phyloP scores from a whole-genome alignment of 192 early-diverging fungal genomes.

The Entrophospora sp. region DNA sequence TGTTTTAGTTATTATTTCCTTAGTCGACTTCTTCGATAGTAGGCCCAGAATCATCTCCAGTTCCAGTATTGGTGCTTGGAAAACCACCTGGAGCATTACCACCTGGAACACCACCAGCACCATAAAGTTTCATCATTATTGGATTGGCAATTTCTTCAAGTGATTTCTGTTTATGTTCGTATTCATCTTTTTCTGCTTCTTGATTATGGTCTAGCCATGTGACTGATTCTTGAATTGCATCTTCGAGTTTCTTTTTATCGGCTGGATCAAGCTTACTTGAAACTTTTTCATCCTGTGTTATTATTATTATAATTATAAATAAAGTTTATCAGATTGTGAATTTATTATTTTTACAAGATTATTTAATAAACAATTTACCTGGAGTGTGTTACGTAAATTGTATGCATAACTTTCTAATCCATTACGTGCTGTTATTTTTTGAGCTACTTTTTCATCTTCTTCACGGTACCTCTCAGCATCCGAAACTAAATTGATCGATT shows the following conservation, averaged over 20 bases:
- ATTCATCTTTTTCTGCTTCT: conserved; percentile 98
- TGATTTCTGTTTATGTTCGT: too few species aligned
- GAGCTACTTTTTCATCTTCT: conserved; percentile 91
- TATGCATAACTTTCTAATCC: too few species aligned
- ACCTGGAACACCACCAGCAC: conserved; percentile 65
- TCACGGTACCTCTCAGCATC: conserved; percentile 61
- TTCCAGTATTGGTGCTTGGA: conserved; percentile 63
- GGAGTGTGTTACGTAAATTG: too few species aligned
- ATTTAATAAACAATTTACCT: conserved; percentile 80
- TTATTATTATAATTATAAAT: too few species aligned
- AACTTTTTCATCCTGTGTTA: conserved; percentile 65
- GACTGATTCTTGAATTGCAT: conserved; percentile 83
- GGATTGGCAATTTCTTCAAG: too few species aligned
- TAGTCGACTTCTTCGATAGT: conserved; percentile 72
- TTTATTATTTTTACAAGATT: conserved; percentile 93
- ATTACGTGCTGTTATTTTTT: too few species aligned
- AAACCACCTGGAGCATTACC: too few species aligned
- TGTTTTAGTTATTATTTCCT: too few species aligned
- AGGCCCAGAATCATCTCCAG: conserved; percentile 37
- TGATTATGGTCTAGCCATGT: conserved; percentile 89
- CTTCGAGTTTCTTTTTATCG: conserved; percentile 83
- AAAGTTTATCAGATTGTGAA: conserved; percentile 95
- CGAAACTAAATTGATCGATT: too few species aligned
- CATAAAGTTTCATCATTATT: too few species aligned
- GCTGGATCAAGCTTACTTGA: conserved; percentile 67